A percentile compares a stretch with the other conserved stretches of the same genome.
These are phyloP conservation scores for Hyphodiscus sp. DNA, from an alignment of 2,329 filamentous ascomycete species.

Conservation along the genomic window DNA sequence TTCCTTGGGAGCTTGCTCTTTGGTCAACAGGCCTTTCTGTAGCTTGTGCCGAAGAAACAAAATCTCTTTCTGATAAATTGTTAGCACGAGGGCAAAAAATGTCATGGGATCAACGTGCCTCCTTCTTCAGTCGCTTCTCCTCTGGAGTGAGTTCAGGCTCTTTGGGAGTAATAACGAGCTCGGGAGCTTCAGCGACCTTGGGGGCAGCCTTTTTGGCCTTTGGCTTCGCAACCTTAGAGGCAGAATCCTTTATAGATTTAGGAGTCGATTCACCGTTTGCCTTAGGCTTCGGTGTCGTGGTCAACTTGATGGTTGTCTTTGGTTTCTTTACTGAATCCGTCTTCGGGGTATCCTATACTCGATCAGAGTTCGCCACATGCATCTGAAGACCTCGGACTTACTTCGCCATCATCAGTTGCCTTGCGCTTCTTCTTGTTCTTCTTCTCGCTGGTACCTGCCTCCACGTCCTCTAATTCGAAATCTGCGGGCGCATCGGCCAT, in stretches of 20 bases:
- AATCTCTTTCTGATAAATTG: slow-evolving; percentile 57
- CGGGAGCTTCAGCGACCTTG: slow-evolving; percentile 46
- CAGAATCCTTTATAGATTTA: slow-evolving; percentile 29
- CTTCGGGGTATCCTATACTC: slow-evolving; percentile 47
- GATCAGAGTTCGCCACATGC: slow-evolving; percentile 16
- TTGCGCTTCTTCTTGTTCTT: slow-evolving; percentile 73
- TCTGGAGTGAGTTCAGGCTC: slow-evolving; percentile 53
- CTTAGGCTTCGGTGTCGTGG: slow-evolving; percentile 58
- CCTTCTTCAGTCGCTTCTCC: slow-evolving; percentile 52
- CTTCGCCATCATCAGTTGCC: slow-evolving; percentile 70
- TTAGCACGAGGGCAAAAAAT: slow-evolving; percentile 29
- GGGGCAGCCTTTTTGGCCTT: slow-evolving; percentile 47
- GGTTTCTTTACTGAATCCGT: slow-evolving; percentile 61
- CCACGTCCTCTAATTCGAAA: slow-evolving; percentile 47
- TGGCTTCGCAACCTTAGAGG: slow-evolving; percentile 29
- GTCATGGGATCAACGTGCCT: slow-evolving; percentile 37
- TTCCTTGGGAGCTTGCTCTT: slow-evolving; percentile 78
- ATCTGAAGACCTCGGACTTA: slow-evolving; percentile 32
- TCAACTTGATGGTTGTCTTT: slow-evolving; percentile 61
- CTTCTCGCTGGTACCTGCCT: slow-evolving; percentile 40
- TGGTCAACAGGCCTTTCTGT: slow-evolving; percentile 85
- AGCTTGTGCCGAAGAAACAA: slow-evolving; percentile 90
- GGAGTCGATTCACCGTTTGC: slow-evolving; percentile 42
- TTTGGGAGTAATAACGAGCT: slow-evolving; percentile 41
- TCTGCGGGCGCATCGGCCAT: slow-evolving; percentile 48